phyloP scores from a whole-genome alignment of 148 eudicot species.

The Beta vulgaris region DNA sequence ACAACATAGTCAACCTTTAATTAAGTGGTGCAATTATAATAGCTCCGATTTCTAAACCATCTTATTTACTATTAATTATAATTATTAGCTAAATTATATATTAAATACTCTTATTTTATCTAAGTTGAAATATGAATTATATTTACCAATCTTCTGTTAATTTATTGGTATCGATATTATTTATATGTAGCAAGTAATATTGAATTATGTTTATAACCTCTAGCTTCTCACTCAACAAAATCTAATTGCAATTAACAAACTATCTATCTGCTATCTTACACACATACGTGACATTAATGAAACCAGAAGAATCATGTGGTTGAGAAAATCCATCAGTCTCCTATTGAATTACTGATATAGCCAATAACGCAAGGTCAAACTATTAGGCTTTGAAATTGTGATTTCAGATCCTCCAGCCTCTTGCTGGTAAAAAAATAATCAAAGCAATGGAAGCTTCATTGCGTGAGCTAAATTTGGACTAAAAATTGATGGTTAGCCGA shows the following conservation, averaged over 20 bases:
- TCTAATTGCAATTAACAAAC: not conserved
- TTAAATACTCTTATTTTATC: no score
- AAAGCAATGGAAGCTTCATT: conserved; percentile 78
- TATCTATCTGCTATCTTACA: conserved; percentile 22
- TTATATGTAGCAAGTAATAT: no score
- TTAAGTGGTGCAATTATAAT: no score
- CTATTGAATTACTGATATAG: conserved; percentile 63
- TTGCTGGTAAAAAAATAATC: conserved; percentile 60
- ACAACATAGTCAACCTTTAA: no score
- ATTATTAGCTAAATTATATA: no score
- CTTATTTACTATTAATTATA: no score
- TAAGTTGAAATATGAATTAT: no score
- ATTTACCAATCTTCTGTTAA: no score
- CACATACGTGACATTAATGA: conserved; percentile 93
- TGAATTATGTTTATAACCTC: no score
- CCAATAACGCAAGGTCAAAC: conserved; percentile 63
- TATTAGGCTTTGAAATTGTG: conserved; percentile 72
- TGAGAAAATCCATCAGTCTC: conserved; percentile 75
- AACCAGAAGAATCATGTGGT: conserved; percentile 71
- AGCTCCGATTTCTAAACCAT: no score
- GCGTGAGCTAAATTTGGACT: conserved; percentile 57
- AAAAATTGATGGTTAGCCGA: conserved; percentile 93
- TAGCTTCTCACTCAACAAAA: no score
- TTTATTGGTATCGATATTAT: no score
- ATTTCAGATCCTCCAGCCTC: conserved; percentile 97